Conservation (phyloP, 2,329 filamentous ascomycete species). For the Colletotrichum filicis region DNA sequence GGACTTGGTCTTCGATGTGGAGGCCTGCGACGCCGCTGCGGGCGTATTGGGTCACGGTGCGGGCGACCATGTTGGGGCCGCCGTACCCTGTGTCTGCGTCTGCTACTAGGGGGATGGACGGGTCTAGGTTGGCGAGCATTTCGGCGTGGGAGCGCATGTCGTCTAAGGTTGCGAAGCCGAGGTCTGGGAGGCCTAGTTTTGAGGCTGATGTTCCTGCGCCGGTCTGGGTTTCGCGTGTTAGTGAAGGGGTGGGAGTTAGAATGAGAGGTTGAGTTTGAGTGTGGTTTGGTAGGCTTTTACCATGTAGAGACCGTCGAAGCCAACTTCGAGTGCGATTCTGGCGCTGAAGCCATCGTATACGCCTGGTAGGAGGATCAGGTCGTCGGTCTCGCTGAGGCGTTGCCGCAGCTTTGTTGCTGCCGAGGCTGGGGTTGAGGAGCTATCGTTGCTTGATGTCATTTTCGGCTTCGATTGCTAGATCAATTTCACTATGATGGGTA, state of each 20-base stretch:
- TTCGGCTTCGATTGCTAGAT: too few relatives aligned
- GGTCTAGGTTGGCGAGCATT: conserved; percentile 71
- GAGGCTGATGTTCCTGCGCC: conserved; percentile 72
- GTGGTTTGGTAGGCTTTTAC: conserved; percentile 48
- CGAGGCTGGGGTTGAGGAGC: neutral
- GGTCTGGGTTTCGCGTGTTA: conserved; percentile 53
- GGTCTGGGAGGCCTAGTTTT: conserved; percentile 69
- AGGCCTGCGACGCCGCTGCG: conserved; percentile 66
- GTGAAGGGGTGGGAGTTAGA: neutral
- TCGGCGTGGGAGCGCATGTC: conserved; percentile 73
- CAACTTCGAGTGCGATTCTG: conserved; percentile 69
- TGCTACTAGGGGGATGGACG: conserved; percentile 67
- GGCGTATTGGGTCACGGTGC: conserved; percentile 64
- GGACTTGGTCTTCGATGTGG: conserved; percentile 73
- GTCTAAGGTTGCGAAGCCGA: conserved; percentile 69
- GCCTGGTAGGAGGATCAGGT: conserved; percentile 68
- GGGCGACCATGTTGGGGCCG: conserved; percentile 61
- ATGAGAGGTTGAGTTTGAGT: neutral
- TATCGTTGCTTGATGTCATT: conserved; percentile 11
- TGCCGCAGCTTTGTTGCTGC: conserved; percentile 51
- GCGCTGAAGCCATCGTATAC: conserved; percentile 77
- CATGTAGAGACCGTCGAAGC: conserved; percentile 76
- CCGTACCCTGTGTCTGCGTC: conserved; percentile 71
- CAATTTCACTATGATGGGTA: too few relatives aligned
- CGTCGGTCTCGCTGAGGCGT: conserved; percentile 48